These are phyloP conservation scores for Russula ochroleuca DNA, from an alignment of 768 basidiomycete species.

Conservation along the genomic window DNA sequence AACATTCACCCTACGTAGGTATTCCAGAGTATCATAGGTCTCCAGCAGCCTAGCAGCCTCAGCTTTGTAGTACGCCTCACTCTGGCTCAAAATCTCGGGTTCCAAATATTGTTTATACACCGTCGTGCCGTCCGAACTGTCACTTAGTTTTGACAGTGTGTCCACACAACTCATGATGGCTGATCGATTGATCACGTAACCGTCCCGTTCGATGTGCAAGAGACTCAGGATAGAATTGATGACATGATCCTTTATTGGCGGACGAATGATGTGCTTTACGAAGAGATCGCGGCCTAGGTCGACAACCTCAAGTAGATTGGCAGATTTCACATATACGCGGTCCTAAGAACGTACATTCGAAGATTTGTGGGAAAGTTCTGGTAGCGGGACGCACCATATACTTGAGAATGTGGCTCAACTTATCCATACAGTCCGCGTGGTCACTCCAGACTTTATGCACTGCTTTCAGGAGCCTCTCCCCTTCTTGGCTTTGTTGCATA, in stretches of 20 bases:
- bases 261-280: constrained; percentile 69
- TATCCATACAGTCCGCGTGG: constrained; percentile 82
- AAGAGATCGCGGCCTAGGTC: constrained; percentile 83
- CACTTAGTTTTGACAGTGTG: constrained; percentile 66
- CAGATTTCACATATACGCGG: constrained; percentile 74
- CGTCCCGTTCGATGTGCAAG: constrained; percentile 88
- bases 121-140: constrained; percentile 46
- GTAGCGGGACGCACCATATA: constrained; percentile 74
- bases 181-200: constrained; percentile 86
- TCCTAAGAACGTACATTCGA: constrained; percentile 53
- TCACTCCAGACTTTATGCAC: constrained; percentile 89
- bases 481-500: constrained; percentile 74
- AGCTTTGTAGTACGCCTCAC: constrained; percentile 67
- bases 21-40: constrained; percentile 76
- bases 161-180: constrained; percentile 86
- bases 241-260: constrained; percentile 80
- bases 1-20: constrained; percentile 65
- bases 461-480: constrained; percentile 79
- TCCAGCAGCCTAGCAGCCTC: constrained; percentile 71
- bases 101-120: constrained; percentile 86
- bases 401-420: constrained; percentile 84
- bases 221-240: constrained; percentile 78
- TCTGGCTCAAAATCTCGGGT: constrained; percentile 72
- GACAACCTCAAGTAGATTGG: constrained; percentile 74
- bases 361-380: constrained; percentile 6